phyloP scores from a whole-genome alignment of 2,329 filamentous ascomycete species.

The Anisogramma anomala region DNA sequence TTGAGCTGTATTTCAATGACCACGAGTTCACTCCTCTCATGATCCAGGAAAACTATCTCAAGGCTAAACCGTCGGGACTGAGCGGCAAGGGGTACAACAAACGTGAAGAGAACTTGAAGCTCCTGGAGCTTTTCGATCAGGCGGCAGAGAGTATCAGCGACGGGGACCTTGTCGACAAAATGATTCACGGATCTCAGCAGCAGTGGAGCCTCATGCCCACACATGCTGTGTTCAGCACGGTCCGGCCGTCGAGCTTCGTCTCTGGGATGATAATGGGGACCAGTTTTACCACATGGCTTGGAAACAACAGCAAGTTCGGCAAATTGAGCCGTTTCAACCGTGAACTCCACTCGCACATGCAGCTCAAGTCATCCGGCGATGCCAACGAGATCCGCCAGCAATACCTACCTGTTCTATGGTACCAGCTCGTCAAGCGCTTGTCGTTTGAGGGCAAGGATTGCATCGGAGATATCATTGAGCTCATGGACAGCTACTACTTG shows the following conservation, averaged over 20 bases:
- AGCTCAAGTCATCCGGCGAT: constrained; percentile 78
- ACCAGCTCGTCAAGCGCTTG: constrained; percentile 62
- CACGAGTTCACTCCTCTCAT: constrained; percentile 96
- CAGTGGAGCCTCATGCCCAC: constrained; percentile 98
- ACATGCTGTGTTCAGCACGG: constrained; percentile 90
- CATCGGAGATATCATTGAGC: constrained; percentile 71
- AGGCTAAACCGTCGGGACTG: constrained; percentile 60
- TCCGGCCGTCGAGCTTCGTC: constrained; percentile 78
- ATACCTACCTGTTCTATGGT: constrained; percentile 83
- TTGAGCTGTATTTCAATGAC: constrained; percentile 97
- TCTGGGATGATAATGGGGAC: constrained; percentile 66
- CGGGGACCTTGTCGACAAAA: constrained; percentile 86
- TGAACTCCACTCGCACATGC: constrained; percentile 96
- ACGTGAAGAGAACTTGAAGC: constrained; percentile 63
- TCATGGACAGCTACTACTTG: constrained; percentile 96
- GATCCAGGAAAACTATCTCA: constrained; percentile 96
- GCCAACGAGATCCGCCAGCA: constrained; percentile 89
- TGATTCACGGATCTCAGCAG: constrained; percentile 97
- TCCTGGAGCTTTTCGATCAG: constrained; percentile 74
- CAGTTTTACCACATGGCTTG: constrained; percentile 82
- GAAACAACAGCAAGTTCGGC: constrained; percentile 81
- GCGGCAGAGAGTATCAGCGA: constrained; percentile 96
- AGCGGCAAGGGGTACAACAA: constrained; percentile 45
- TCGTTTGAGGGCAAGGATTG: constrained; percentile 70
- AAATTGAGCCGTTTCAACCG: constrained; percentile 72